Evolutionary conservation across 192 early-diverging fungal genomes (phyloP), one percentile per base, ranked within the genome.

Genomic region (Podila minutissima): DNA sequence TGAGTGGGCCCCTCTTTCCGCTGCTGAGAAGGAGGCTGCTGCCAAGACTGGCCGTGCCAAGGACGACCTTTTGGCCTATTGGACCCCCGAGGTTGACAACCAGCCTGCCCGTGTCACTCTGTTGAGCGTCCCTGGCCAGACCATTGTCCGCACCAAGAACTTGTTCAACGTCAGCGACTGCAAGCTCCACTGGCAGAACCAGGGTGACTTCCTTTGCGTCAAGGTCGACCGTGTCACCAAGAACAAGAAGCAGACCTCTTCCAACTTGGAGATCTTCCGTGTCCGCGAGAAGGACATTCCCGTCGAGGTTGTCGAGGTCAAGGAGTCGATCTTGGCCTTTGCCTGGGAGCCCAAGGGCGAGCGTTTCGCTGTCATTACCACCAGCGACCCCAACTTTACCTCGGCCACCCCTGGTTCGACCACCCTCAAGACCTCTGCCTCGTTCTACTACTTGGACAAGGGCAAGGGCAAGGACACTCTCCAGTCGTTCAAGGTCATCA

Each of bases 61-160:
- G 68, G 91, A 91, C 61, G 89, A 97, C 76, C 73, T 94, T 59
- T 75, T 99, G 29, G 91, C 93, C 51, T 99, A 95, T 88, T 99
- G 97, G 97, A 97, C 95, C 41, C 97, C 97, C 38, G 95, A 98
- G 83, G 87, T 92, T 67, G 96, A 93, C 71, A 93, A 98, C 85
- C 96, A 95, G 82, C 98, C 98, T 37, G 98, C 98, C 4, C 92
- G 97, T 78, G 97, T 98, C n/a, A 97, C 95, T 26, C 74, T 99
- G 37, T 82, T 97, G 70, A 86, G 87, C 48, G 78, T 98, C n/a
- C 97, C 97, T 31, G 83, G 69, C 69, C 92, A 94, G 82, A 91
- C 96, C 62, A 89, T 97, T 65, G 66, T 98, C 49, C 92, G 96
- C 66, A 98, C 96, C 62, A 99, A 98, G 91, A 98, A 98, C 86